Conservation (phyloP, 164 flowering plant species). For the Protea cynaroides region DNA sequence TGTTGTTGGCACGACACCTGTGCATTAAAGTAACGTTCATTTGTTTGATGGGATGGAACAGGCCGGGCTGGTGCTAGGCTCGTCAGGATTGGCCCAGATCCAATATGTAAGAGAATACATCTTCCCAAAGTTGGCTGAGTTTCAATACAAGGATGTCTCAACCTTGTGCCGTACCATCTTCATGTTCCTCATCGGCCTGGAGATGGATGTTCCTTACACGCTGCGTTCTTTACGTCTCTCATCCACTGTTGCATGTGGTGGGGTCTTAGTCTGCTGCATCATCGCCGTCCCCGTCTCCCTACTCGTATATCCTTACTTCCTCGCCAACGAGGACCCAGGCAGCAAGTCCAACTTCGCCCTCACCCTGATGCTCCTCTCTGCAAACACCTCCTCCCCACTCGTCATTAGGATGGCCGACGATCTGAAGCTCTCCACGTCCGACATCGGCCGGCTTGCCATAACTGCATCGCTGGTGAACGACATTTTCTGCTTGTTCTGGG, state of each 20-base stretch:
- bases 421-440: constrained; percentile 39
- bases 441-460: constrained; percentile 44
- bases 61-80: constrained; percentile 72
- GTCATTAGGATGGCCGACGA: constrained; percentile 39
- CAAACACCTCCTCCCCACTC: constrained; percentile 43
- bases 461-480: constrained; percentile 37
- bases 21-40: too few species aligned
- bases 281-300: constrained; percentile 26
- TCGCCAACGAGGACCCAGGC: background rate
- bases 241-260: constrained; percentile 26
- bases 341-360: constrained; percentile 10
- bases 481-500: constrained; percentile 21
- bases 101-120: constrained; percentile 14
- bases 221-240: constrained; percentile 23
- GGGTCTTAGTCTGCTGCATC: constrained; percentile 19
- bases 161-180: constrained; percentile 32
- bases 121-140: constrained; percentile 13
- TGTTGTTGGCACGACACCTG: too few species aligned
- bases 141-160: constrained; percentile 29
- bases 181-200: constrained; percentile 59
- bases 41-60: too few species aligned
- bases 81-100: constrained; percentile 36
- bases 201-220: constrained; percentile 36
- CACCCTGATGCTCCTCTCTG: constrained; percentile 23
- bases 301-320: constrained; percentile 17